Percentiles rank a stretch among this genome's conserved stretches.
Evolutionary conservation across 371 early-diverging fungal species (phyloP).

Genomic region (Mucor racemosus): DNA sequence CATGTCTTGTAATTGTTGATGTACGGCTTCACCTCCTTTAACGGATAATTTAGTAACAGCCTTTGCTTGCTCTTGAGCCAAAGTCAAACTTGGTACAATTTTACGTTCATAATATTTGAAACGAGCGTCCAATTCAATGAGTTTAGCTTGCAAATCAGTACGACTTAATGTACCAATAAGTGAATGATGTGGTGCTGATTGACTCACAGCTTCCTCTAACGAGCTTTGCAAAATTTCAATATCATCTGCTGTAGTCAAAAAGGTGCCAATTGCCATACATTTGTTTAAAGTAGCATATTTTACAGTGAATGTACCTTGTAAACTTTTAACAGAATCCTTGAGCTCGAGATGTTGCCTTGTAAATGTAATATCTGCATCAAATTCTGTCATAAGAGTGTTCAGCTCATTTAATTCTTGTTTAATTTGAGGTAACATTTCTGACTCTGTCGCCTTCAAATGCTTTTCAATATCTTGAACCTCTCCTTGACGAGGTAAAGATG

Average conservation of each 20-base stretch:
- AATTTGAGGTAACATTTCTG: conserved; percentile 22
- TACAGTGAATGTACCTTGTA: conserved; percentile 17
- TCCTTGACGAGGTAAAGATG: conserved; percentile 17
- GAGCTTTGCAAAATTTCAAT: conserved; percentile 43
- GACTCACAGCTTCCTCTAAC: conserved; percentile 47
- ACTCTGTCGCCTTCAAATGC: conserved; percentile 4
- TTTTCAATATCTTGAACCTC: conserved; percentile 14
- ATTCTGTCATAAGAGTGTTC: conserved; percentile 4
- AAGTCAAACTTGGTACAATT: conserved; percentile 45
- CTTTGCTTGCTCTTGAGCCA: conserved; percentile 23
- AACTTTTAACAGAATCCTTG: conserved; percentile 21
- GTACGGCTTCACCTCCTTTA: conserved; percentile 8
- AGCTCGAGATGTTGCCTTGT: conserved; percentile 24
- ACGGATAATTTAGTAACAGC: not conserved
- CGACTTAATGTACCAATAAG: conserved; percentile 7
- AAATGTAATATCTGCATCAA: conserved; percentile 25
- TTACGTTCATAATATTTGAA: conserved; percentile 58
- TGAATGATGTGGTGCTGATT: conserved; percentile 23
- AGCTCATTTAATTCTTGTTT: conserved; percentile 20
- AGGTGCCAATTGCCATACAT: conserved; percentile 32
- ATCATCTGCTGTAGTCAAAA: conserved; percentile 41
- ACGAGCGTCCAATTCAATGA: conserved; percentile 60
- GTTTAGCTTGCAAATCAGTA: conserved; percentile 55
- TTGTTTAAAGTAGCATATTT: conserved; percentile 35
- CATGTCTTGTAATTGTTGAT: conserved; percentile 22